These are phyloP conservation scores for Eucalyptus brandiana DNA, from an alignment of 345 rosid species.

Conservation along the genomic window DNA sequence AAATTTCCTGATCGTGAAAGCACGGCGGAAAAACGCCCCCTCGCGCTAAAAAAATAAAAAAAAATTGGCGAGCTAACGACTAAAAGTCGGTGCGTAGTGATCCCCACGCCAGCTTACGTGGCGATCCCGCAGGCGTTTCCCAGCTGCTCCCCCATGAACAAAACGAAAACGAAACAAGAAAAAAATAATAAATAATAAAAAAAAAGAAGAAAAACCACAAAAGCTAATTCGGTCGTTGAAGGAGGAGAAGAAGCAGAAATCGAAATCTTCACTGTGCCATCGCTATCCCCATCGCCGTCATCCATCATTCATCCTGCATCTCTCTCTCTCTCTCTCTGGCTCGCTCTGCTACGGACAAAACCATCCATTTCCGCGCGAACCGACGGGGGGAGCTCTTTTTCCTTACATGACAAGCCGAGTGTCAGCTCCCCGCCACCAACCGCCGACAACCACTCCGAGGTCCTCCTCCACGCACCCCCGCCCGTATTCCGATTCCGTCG, in stretches of 20 bases:
- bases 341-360: background rate
- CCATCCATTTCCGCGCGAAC: background rate
- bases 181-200: too few relatives aligned
- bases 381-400: background rate
- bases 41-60: background rate
- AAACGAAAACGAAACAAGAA: background rate
- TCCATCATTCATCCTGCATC: background rate
- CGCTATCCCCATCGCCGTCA: background rate
- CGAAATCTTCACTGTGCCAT: background rate
- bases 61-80: background rate
- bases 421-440: background rate
- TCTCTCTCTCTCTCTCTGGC: background rate
- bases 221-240: background rate
- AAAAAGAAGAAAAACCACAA: background rate
- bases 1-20: background rate
- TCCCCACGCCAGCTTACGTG: background rate
- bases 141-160: background rate
- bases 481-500: background rate
- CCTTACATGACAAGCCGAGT: background rate
- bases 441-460: background rate
- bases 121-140: background rate
- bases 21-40: background rate
- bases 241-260: background rate
- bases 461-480: background rate
- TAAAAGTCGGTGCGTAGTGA: background rate